A percentile compares a stretch with the other conserved stretches of the same genome.
phyloP scores from a whole-genome alignment of 768 basidiomycete genomes.

The Hortiboletus flavorubellus region DNA sequence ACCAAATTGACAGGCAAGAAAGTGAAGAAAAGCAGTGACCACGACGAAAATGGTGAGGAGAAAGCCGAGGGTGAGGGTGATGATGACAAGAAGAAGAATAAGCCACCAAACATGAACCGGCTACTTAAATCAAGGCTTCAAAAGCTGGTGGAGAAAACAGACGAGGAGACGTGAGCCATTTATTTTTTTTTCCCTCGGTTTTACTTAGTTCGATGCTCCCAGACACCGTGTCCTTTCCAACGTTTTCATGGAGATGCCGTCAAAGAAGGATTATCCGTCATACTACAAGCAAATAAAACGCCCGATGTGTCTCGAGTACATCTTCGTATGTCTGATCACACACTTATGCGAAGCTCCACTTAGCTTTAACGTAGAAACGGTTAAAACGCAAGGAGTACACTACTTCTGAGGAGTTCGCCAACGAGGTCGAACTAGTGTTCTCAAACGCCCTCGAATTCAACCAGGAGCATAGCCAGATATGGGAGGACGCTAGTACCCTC shows the following conservation, averaged over 20 bases:
- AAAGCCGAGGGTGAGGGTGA: conserved; percentile 42
- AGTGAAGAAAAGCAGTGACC: conserved; percentile 37
- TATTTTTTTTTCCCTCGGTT: conserved; percentile 1
- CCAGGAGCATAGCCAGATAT: conserved; percentile 77
- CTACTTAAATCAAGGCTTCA: conserved; percentile 66
- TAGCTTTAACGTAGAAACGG: conserved; percentile 53
- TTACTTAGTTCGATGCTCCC: neutral
- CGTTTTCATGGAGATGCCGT: conserved; percentile 84
- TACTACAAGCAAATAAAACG: conserved; percentile 80
- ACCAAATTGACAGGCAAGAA: conserved; percentile 42
- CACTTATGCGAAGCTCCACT: neutral
- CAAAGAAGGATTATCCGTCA: conserved; percentile 69
- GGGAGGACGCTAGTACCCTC: conserved; percentile 71
- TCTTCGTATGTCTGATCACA: conserved; percentile 54
- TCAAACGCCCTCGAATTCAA: conserved; percentile 88
- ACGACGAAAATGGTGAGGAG: conserved; percentile 39
- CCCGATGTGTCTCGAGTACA: conserved; percentile 74
- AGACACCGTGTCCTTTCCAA: conserved; percentile 67
- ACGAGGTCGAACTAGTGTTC: conserved; percentile 88
- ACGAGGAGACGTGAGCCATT: conserved; percentile 53
- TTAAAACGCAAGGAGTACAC: conserved; percentile 78
- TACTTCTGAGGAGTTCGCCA: conserved; percentile 65
- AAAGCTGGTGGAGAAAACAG: conserved; percentile 70
- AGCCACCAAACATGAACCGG: conserved; percentile 60
- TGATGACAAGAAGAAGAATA: conserved; percentile 47